Evolutionary conservation across 768 basidiomycete genomes (phyloP).

Genomic region (Pisolithus microcarpus): DNA sequence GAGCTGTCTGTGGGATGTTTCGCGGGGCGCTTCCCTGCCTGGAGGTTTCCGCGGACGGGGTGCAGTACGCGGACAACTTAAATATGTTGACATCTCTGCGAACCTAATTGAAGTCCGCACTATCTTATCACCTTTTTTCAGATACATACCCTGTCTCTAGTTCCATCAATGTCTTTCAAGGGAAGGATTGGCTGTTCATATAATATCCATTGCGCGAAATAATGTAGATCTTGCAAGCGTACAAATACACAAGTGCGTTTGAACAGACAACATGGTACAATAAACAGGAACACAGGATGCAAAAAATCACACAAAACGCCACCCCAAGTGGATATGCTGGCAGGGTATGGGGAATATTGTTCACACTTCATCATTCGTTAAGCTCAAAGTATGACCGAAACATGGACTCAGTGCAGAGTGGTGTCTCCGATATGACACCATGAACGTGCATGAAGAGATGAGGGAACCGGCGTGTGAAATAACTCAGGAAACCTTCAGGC

Average conservation of each 20-base stretch:
- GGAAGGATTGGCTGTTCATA: neutral
- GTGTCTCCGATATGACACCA: slow-evolving; percentile 63
- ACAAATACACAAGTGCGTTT: slow-evolving; percentile 8
- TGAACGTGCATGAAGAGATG: slow-evolving; percentile 88
- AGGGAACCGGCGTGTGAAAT: slow-evolving; percentile 94
- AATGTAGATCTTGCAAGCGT: neutral
- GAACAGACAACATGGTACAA: slow-evolving; percentile 5
- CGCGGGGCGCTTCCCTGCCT: neutral
- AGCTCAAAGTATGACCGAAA: slow-evolving; percentile 87
- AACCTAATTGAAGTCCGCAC: too few species aligned
- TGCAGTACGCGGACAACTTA: too few species aligned
- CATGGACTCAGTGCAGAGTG: slow-evolving; percentile 79
- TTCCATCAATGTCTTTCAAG: neutral
- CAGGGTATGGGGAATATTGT: slow-evolving; percentile 1
- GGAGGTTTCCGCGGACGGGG: too few species aligned
- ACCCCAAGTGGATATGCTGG: neutral
- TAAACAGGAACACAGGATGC: neutral
- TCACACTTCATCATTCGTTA: slow-evolving; percentile 32
- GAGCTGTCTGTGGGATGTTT: too few species aligned
- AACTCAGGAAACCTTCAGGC: slow-evolving; percentile 86
- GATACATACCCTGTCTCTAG: too few species aligned
- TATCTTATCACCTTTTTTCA: too few species aligned
- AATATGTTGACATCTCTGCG: too few species aligned
- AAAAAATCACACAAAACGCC: neutral
- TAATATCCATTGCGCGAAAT: slow-evolving; percentile 2